These are phyloP conservation scores for Penicillium janthinellum DNA, from an alignment of 2,329 filamentous ascomycete species.

Conservation along the genomic window DNA sequence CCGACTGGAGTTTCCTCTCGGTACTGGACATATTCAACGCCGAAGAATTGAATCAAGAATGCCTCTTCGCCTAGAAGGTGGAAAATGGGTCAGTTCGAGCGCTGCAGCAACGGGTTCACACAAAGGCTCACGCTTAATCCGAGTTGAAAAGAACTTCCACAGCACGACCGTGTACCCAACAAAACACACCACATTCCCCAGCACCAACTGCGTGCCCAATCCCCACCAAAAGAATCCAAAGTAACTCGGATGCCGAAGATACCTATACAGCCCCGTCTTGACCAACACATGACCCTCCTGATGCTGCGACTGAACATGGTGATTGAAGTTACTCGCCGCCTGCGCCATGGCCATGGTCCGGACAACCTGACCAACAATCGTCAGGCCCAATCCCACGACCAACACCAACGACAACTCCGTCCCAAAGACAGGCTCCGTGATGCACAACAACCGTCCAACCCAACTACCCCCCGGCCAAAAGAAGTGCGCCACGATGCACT, in stretches of 20 bases:
- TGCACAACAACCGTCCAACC: slow-evolving; percentile 49
- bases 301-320: slow-evolving; percentile 70
- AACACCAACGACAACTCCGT: slow-evolving; percentile 37
- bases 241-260: slow-evolving; percentile 84
- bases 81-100: slow-evolving; percentile 13
- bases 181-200: slow-evolving; percentile 82
- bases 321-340: slow-evolving; percentile 90
- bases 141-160: slow-evolving; percentile 78
- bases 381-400: slow-evolving; percentile 62
- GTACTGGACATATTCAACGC: slow-evolving; percentile 76
- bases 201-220: slow-evolving; percentile 85
- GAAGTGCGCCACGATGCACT: slow-evolving; percentile 58
- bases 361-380: slow-evolving; percentile 71
- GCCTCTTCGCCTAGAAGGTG: slow-evolving; percentile 68
- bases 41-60: slow-evolving; percentile 79
- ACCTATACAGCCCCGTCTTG: slow-evolving; percentile 74
- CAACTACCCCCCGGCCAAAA: slow-evolving; percentile 25
- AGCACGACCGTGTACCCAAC: slow-evolving; percentile 72
- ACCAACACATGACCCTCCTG: slow-evolving; percentile 79
- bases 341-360: slow-evolving; percentile 85
- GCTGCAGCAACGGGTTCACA: not conserved
- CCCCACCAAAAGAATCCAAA: slow-evolving; percentile 99
- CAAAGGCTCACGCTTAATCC: slow-evolving; percentile 64
- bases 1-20: slow-evolving; percentile 69
- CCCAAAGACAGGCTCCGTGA: slow-evolving; percentile 38